Base-by-base conservation (phyloP, 2,329 filamentous ascomycete species). In the Tolypocladium guangdongense region DNA sequence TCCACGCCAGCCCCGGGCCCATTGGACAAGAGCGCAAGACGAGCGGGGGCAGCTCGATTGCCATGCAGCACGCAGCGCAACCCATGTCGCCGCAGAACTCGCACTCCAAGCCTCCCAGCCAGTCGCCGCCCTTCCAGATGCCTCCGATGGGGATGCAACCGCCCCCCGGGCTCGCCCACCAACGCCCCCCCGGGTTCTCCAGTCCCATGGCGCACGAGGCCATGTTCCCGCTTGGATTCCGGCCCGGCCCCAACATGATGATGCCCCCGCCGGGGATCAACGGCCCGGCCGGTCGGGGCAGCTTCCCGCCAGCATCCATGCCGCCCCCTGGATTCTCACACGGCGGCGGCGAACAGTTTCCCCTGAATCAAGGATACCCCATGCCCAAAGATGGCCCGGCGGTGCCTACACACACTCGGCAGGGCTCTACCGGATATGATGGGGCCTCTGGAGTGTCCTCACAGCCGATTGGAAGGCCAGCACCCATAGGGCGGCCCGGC, bases 401-500 rank as follows among this genome's bases (percentile, higher is more conserved):
- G 20, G 67, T 75, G 8, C 66, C 75, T 49, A 68, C 80, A 6
- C 90, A 95, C 69, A 86, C 86, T 10, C 80, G 90, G 57, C 89
- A 95, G 60, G 78, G 82, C 12, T 95, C 90, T 7, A 77, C 76
- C 14, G 84, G 85, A 14, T 82, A 85, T 56, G 87, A 91, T 10
- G 74, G 74, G n/a, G 60, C 68, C 5, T 64, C 72, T 8, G 69
- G 72, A 30, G 68, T 75, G 12, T 74, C 81, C 52, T 77, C 84
- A 36, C 85, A 90, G 57, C 88, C 88, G 1, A 92, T 95, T 56
- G 80, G 86, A 47, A 81, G 90, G 52, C 92, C 91, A 30, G 82
- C 88, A 27, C 92, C 92, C 1, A 96, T 97, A 58, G 89, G 92
- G 57, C 82, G 90, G 36, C 92, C 93, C 0, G 84, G 85, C 18